A percentile compares a stretch with the other conserved stretches of the same genome.
Evolutionary conservation across 495 filamentous ascomycete genomes (phyloP).

Genomic region (Hypoxylon perforatum): DNA sequence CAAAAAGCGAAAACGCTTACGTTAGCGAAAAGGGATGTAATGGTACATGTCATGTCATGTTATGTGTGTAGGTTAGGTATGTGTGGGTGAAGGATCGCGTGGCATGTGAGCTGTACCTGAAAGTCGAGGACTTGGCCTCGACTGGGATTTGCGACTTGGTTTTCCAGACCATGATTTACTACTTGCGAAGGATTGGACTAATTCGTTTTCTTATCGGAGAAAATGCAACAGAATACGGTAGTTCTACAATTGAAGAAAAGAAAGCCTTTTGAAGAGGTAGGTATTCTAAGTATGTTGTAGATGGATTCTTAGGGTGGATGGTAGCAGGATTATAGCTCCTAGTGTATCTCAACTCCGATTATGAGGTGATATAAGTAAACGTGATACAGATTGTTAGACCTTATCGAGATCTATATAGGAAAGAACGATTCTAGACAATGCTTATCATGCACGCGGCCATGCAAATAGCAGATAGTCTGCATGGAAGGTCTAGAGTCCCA

Average conservation of each 20-base stretch:
- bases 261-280: background rate
- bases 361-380: background rate
- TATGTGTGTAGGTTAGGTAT: slow-evolving; percentile 2
- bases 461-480: background rate
- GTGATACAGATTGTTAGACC: slow-evolving; percentile 1
- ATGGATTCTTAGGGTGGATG: background rate
- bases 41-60: background rate
- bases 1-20: slow-evolving; percentile 22
- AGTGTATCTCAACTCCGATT: background rate
- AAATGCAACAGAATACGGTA: too few species aligned
- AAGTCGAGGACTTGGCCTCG: slow-evolving; percentile 36
- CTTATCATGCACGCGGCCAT: background rate
- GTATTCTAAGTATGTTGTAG: background rate
- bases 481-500: background rate
- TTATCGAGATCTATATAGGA: background rate
- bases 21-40: slow-evolving; percentile 14
- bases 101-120: slow-evolving; percentile 20
- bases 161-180: slow-evolving; percentile 34
- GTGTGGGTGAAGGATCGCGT: background rate
- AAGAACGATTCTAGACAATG: background rate
- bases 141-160: slow-evolving; percentile 21
- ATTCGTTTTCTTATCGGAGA: too few species aligned
- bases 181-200: background rate
- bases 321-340: background rate
- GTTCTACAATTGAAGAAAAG: too few species aligned